Evolutionary conservation across 208 protist genomes (phyloP), one percentile per base, ranked within the genome.

Genomic region (Balamuthia mandrillaris): DNA sequence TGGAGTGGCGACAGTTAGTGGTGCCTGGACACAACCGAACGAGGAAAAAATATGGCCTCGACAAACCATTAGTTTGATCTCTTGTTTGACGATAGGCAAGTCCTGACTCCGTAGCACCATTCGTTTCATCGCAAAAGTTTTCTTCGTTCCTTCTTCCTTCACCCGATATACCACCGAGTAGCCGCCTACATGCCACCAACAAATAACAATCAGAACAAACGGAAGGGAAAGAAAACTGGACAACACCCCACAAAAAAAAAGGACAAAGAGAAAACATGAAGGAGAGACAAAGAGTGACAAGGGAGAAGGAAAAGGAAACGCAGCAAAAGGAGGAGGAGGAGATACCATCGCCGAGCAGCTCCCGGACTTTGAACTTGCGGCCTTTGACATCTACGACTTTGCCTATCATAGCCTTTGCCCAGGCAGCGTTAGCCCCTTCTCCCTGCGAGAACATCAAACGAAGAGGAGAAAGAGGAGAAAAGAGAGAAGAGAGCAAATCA

Each of bases 91-190:
- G 37, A 58, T 33, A 14, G 58, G 51, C 29, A 81, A 44, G 18
- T 81, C 74, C 3, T 65, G 51, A 21, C 33, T 27, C 9, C 51
- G 27, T 21, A 81, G 27, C 47, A 81, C 21, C 74, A 81, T 81
- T 18, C 74, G 47, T 31, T 81, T 81, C 12, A 81, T 31, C 1
- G 74, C 74, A 61, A 45, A 81, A 9, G 63, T 52, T 27, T 81
- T 81, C 51, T 63, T 81, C 21, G 74, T 44, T 10, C 74, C 51
- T 52, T 81, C 74, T 29, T 81, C 74, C 24, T 65, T 52, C 39
- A 81, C 74, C 7, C 74, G 74, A 35, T 65, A 81, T n/a, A 81
- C 74, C 27, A 52, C 49, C 14, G 74, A 81, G 51, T 65, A 81
- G 29, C 74, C 74, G 24, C 74, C 74, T 81, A 60, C 24, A 60